Evolutionary conservation across 2,329 filamentous ascomycete genomes (phyloP).

Genomic region (Paecilomyces fulvus): DNA sequence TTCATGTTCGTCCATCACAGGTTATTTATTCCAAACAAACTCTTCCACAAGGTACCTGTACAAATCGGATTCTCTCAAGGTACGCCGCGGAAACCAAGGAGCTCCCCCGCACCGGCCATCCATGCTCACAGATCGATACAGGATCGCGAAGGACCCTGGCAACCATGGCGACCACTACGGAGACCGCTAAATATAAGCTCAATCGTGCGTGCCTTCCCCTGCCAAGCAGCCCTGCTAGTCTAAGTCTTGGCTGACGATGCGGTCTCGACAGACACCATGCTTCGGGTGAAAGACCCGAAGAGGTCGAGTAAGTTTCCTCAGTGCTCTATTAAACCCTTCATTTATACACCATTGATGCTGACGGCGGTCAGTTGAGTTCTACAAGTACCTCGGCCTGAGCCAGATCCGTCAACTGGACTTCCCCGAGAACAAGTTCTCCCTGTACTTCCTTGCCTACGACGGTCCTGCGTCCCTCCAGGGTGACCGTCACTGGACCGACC

Average conservation of each 20-base stretch:
- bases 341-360: constrained; percentile 1
- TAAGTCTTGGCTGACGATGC: constrained; percentile 10
- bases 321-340: neutral
- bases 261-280: constrained; percentile 47
- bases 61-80: neutral
- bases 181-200: constrained; percentile 56
- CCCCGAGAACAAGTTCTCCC: constrained; percentile 83
- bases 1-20: neutral
- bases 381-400: constrained; percentile 84
- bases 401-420: constrained; percentile 72
- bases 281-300: constrained; percentile 91
- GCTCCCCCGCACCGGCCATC: constrained; percentile 2
- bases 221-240: neutral
- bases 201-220: constrained; percentile 44
- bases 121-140: constrained; percentile 10
- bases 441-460: constrained; percentile 93
- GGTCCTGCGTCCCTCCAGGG: constrained; percentile 63
- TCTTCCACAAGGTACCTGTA: constrained; percentile 1
- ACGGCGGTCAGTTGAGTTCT: constrained; percentile 63
- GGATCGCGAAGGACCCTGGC: constrained; percentile 26
- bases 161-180: constrained; percentile 47
- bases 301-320: constrained; percentile 50
- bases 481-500: constrained; percentile 67
- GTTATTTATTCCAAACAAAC: neutral
- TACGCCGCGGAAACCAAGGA: neutral